Base-by-base conservation (phyloP, 169 alveolate species). In the Eimeria acervulina region DNA sequence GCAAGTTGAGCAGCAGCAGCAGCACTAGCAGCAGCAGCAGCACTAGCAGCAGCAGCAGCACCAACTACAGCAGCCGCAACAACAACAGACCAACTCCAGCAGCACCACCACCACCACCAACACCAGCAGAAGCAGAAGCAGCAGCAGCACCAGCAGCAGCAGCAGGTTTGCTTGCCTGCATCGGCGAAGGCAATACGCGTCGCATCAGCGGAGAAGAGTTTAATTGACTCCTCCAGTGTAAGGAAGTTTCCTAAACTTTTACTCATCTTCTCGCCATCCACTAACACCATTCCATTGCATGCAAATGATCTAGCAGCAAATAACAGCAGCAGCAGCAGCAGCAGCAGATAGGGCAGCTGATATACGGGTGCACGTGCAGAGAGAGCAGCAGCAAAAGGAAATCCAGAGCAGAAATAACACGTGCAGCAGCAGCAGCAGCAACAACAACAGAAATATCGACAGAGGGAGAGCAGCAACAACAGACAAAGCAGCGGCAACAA, bases 141-240 rank as follows among this genome's bases (percentile, higher is more conserved):
- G 66, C 66, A 55, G 26, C 66, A 55, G 26, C 66, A 55, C 5
- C 66, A 55, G 66, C 66, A 19, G 26, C 66, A 55, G 66, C 66
- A 55, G 26, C 26, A 7, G 8, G 61, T 19, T 19, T 33, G 61
- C 61, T 99, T 99, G 38, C 99, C 99, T 74, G 99, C 99, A 97
- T 99, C 99, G 59, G 99, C 99, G 61, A 99, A 97, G 23, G 99
- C 99, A 59, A 99, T 97, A 88, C 99, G 97, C 6, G 99, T 98
- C 28, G 99, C 99, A 96, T 99, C 99, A 90, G 99, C 99, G 68
- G 99, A 99, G 96, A 98, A 99, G 78, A 93, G 97, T 42, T 98
- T 97, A 84, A 99, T 97, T 70, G 99, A 98, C 59, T 99, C 99
- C 85, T 97, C 98, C 13, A 99, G 89, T 15, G 99, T 99, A 76